These are phyloP conservation scores for Penicillium crystallinum DNA, from an alignment of 495 filamentous ascomycete species.

Conservation along the genomic window DNA sequence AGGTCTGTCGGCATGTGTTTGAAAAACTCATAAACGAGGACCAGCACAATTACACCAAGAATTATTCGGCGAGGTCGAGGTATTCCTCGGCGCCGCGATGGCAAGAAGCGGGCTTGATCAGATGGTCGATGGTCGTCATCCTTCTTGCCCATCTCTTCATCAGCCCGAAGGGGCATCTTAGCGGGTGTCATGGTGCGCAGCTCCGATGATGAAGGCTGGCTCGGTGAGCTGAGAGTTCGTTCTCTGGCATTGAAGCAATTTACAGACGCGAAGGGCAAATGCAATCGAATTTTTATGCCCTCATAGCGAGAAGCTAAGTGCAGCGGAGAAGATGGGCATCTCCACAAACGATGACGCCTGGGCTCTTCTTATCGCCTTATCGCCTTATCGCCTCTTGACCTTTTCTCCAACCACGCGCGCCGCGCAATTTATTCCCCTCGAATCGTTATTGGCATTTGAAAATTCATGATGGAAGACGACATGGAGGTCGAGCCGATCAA, in stretches of 20 bases:
- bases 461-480: constrained; percentile 32
- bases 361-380: constrained; percentile 20
- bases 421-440: constrained; percentile 1
- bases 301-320: not conserved
- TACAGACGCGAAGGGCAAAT: not conserved
- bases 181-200: constrained; percentile 36
- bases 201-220: constrained; percentile 7
- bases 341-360: constrained; percentile 10
- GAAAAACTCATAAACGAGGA: constrained; percentile 48
- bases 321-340: not conserved
- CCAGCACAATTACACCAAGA: constrained; percentile 33
- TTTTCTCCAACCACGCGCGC: constrained; percentile 11
- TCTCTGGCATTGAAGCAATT: not conserved
- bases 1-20: constrained; percentile 50
- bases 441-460: not conserved
- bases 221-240: constrained; percentile 12
- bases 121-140: constrained; percentile 56
- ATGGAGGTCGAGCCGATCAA: constrained; percentile 42
- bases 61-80: constrained; percentile 44
- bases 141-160: constrained; percentile 67
- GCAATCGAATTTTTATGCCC: not conserved
- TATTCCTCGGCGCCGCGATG: constrained; percentile 26
- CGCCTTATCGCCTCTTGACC: constrained; percentile 14
- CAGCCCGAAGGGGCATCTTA: constrained; percentile 44
- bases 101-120: constrained; percentile 17